These are phyloP conservation scores for sorghum (Sorghum bicolor) DNA, from an alignment of 176 grass and related monocot genomes.

Conservation along the genomic window DNA sequence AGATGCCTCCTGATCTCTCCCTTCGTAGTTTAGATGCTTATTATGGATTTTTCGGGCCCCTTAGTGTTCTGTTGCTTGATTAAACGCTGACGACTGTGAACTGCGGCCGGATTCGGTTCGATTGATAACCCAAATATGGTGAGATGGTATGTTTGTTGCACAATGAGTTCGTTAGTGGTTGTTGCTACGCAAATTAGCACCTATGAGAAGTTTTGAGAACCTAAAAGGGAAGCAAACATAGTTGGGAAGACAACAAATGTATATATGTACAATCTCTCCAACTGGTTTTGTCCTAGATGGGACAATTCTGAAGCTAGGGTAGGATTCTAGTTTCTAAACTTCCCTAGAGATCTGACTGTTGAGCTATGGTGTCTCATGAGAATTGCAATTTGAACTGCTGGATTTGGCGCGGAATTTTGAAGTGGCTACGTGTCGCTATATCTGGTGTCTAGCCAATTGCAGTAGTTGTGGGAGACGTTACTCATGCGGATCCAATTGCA, in stretches of 20 bases:
- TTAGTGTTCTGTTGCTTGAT: constrained; percentile 2
- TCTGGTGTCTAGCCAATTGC: background rate
- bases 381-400: background rate
- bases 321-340: background rate
- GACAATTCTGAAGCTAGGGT: constrained; percentile 3
- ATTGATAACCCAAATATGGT: background rate
- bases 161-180: background rate
- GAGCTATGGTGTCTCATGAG: background rate
- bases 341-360: background rate
- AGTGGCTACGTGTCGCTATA: background rate
- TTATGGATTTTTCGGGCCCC: background rate
- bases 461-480: background rate
- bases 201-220: background rate
- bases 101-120: background rate
- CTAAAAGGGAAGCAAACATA: background rate
- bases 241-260: background rate
- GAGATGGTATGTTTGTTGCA: background rate
- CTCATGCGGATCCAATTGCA: background rate
- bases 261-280: background rate
- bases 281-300: background rate
- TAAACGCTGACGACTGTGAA: background rate
- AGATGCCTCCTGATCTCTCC: background rate
- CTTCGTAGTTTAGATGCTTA: constrained; percentile 11
- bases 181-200: background rate
- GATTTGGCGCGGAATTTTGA: background rate